These are phyloP conservation scores for Cantharellus cinnabarinus DNA, from an alignment of 768 basidiomycete genomes.

Conservation along the genomic window DNA sequence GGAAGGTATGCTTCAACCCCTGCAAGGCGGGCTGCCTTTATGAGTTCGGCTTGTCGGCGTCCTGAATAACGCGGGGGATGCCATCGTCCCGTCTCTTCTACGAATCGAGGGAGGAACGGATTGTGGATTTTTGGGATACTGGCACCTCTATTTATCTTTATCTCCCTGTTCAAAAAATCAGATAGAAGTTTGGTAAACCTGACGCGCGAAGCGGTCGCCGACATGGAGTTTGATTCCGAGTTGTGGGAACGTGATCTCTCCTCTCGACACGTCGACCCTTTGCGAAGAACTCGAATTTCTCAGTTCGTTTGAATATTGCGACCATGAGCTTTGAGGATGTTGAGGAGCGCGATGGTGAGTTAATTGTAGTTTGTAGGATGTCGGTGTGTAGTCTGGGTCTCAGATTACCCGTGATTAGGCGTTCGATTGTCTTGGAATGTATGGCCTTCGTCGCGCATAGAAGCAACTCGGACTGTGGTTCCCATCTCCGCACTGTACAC, in stretches of 20 bases:
- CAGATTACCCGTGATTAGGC: conserved; percentile 28
- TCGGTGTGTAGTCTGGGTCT: conserved; percentile 20
- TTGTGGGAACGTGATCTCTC: neutral
- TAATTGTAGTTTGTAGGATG: neutral
- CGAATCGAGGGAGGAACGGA: conserved; percentile 49
- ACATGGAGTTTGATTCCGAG: no score
- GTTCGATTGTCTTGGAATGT: conserved; percentile 96
- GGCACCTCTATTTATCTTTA: no score
- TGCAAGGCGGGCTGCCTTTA: conserved; percentile 44
- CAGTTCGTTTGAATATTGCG: no score
- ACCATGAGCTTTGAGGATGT: conserved; percentile 75
- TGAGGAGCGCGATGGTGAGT: conserved; percentile 83
- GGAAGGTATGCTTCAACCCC: conserved; percentile 42
- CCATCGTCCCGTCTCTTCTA: conserved; percentile 43
- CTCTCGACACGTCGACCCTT: neutral
- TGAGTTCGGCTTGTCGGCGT: conserved; percentile 55
- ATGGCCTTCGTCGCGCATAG: conserved; percentile 95
- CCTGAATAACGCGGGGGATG: conserved; percentile 48
- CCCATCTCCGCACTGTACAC: conserved; percentile 97
- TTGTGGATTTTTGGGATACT: conserved; percentile 20
- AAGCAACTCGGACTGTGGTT: conserved; percentile 92
- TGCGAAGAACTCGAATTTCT: neutral
- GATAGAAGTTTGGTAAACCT: no score
- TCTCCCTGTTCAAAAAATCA: no score
- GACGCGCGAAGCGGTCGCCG: no score